Conservation (phyloP, 139 green algal species). For the Auxenochlorella protothecoides region DNA sequence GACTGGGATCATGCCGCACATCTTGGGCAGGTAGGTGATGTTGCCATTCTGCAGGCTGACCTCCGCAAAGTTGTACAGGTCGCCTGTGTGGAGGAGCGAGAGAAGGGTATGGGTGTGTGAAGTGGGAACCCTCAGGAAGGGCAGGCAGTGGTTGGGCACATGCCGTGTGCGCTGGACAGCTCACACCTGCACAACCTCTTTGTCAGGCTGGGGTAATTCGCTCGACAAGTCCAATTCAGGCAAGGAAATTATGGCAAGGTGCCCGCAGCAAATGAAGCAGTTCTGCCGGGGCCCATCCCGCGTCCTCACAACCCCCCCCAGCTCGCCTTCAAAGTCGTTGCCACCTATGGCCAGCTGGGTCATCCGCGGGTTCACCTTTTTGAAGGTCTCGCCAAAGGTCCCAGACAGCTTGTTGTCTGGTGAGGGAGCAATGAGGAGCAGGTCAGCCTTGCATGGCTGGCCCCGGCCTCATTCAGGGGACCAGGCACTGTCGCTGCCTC, state of each 20-base stretch:
- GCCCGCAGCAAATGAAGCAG: too few species aligned
- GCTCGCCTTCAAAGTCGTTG: background rate
- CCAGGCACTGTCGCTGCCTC: background rate
- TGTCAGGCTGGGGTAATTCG: too few species aligned
- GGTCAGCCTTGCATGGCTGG: background rate
- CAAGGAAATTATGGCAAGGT: too few species aligned
- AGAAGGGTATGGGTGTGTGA: too few species aligned
- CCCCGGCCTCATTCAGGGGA: background rate
- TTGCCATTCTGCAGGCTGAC: slow-evolving; percentile 3
- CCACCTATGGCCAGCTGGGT: slow-evolving; percentile 6
- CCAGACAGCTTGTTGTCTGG: slow-evolving; percentile 7
- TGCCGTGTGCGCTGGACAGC: too few species aligned
- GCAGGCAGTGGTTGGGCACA: too few species aligned
- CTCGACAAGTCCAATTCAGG: too few species aligned
- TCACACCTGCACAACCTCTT: too few species aligned
- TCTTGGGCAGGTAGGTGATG: slow-evolving; percentile 1
- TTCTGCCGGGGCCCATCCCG: too few species aligned
- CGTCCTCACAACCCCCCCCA: too few species aligned
- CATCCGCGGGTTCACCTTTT: background rate
- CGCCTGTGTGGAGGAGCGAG: too few species aligned
- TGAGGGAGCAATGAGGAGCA: background rate
- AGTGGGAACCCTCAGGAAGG: too few species aligned
- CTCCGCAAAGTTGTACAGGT: slow-evolving; percentile 3
- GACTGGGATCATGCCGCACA: slow-evolving; percentile 6
- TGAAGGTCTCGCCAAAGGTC: background rate